Evolutionary conservation across 768 basidiomycete genomes (phyloP).

Genomic region (Auricularia auricula-judae): DNA sequence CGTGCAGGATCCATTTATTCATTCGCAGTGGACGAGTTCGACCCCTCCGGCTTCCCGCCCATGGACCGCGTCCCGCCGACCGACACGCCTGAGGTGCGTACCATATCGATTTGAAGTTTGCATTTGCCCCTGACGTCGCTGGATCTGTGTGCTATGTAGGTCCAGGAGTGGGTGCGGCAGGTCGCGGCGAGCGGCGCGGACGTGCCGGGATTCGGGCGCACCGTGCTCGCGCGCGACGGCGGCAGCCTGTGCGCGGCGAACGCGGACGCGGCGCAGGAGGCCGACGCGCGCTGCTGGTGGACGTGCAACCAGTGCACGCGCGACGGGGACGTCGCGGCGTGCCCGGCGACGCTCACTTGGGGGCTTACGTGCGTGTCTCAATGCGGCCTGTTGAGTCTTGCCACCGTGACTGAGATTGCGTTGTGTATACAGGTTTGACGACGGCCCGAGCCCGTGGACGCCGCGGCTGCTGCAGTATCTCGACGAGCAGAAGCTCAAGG

Average conservation of each 20-base stretch:
- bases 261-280: constrained; percentile 35
- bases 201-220: constrained; percentile 45
- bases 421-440: constrained; percentile 43
- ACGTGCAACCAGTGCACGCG: constrained; percentile 65
- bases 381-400: not conserved
- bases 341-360: constrained; percentile 53
- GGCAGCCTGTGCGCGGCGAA: constrained; percentile 45
- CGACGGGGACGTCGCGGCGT: constrained; percentile 58
- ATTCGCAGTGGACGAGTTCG: not conserved
- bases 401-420: not conserved
- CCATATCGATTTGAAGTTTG: no score
- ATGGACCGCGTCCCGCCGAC: constrained; percentile 50
- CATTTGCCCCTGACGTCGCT: no score
- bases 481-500: constrained; percentile 47
- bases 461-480: constrained; percentile 64
- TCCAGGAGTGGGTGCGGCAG: constrained; percentile 9
- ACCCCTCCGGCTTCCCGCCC: constrained; percentile 41
- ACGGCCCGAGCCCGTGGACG: constrained; percentile 74
- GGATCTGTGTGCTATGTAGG: not conserved
- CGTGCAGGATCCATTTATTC: no score
- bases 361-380: constrained; percentile 30
- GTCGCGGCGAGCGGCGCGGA: constrained; percentile 34
- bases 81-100: constrained; percentile 40
- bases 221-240: constrained; percentile 13
- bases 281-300: constrained; percentile 64